phyloP scores from a whole-genome alignment of 225 moss, liverwort and hornwort genomes.

The Physcomitrium patens region DNA sequence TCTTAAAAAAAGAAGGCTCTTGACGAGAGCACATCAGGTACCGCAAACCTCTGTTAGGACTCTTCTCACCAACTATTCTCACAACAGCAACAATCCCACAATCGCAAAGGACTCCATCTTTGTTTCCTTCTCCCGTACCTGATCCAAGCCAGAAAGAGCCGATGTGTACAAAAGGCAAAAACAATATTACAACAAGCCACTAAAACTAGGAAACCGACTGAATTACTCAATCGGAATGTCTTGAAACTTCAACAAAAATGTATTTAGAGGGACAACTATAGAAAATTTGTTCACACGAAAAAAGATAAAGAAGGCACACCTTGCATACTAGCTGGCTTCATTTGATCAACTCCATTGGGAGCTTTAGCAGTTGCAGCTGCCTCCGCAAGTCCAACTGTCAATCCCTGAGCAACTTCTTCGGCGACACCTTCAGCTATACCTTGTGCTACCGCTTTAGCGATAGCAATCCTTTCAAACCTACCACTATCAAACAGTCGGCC shows the following conservation, averaged over 20 bases:
- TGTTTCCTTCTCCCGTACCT: constrained; percentile 38
- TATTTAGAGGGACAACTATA: neutral
- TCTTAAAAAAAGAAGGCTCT: constrained; percentile 63
- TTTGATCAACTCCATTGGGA: constrained; percentile 30
- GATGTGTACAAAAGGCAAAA: constrained; percentile 23
- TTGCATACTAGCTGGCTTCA: constrained; percentile 32
- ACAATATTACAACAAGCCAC: constrained; percentile 3
- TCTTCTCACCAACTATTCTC: constrained; percentile 65
- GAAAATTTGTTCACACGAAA: neutral
- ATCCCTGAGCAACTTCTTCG: constrained; percentile 62
- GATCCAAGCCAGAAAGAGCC: constrained; percentile 25
- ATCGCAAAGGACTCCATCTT: constrained; percentile 57
- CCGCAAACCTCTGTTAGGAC: constrained; percentile 69
- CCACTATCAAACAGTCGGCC: constrained; percentile 40
- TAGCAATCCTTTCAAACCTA: constrained; percentile 52
- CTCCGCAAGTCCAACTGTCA: constrained; percentile 63
- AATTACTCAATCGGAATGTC: neutral
- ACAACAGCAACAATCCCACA: constrained; percentile 64
- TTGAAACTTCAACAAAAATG: constrained; percentile 4
- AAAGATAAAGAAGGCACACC: constrained; percentile 34
- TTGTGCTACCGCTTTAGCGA: constrained; percentile 59
- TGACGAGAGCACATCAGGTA: constrained; percentile 66
- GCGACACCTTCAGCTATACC: constrained; percentile 65
- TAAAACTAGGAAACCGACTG: neutral
- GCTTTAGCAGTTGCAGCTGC: constrained; percentile 46